A percentile compares a stretch with the other conserved stretches of the same genome.
Evolutionary conservation across 2,329 filamentous ascomycete genomes (phyloP).

Genomic region (Saccharata proteae): DNA sequence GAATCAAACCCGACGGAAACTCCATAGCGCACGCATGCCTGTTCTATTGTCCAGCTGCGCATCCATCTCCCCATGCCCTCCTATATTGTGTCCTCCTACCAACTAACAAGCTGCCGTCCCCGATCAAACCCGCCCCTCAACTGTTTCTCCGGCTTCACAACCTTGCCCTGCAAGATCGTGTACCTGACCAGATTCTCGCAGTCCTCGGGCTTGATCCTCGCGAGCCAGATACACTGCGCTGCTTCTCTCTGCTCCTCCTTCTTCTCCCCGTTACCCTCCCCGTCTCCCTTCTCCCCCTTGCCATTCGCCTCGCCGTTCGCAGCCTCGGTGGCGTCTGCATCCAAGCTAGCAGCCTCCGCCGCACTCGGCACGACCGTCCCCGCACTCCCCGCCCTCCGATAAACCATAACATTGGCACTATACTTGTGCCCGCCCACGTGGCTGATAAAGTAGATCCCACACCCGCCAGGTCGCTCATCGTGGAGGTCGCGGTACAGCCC

Average conservation of each 20-base stretch:
- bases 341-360: slow-evolving; percentile 10
- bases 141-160: slow-evolving; percentile 79
- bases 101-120: slow-evolving; percentile 67
- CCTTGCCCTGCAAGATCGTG: slow-evolving; percentile 84
- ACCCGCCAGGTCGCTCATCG: slow-evolving; percentile 80
- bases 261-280: slow-evolving; percentile 19
- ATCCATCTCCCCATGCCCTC: no score
- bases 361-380: slow-evolving; percentile 3
- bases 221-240: slow-evolving; percentile 86
- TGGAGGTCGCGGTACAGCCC: slow-evolving; percentile 78
- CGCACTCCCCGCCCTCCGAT: slow-evolving; percentile 45
- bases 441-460: slow-evolving; percentile 91
- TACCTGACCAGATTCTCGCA: slow-evolving; percentile 86
- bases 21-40: no score
- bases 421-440: slow-evolving; percentile 97
- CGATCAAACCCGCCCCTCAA: slow-evolving; percentile 86
- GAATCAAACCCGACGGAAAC: no score
- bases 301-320: slow-evolving; percentile 26
- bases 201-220: slow-evolving; percentile 71
- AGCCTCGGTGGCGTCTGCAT: slow-evolving; percentile 17
- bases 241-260: slow-evolving; percentile 39
- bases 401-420: slow-evolving; percentile 86
- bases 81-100: no score
- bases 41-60: no score
- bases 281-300: slow-evolving; percentile 26